Evolutionary conservation across 148 eudicot species (phyloP).

Genomic region (Chenopodium berlandieri): DNA sequence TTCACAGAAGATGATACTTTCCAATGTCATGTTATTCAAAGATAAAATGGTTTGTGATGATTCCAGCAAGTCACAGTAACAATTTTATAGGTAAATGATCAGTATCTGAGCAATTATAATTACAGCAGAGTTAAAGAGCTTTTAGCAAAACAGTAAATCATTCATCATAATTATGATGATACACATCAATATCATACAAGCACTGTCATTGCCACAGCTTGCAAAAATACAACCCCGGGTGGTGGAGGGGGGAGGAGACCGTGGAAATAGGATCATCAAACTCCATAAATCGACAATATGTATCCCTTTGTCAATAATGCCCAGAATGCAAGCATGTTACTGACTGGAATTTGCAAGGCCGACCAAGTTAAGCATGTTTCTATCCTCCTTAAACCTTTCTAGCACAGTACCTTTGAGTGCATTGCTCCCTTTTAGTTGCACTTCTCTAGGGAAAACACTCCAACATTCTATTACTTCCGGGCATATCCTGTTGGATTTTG

Average conservation of each 20-base stretch:
- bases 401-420: conserved; percentile 66
- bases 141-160: not conserved
- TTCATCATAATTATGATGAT: not conserved
- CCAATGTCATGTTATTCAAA: too few species aligned
- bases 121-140: not conserved
- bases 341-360: conserved; percentile 86
- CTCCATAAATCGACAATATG: not conserved
- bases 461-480: conserved; percentile 98
- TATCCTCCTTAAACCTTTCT: conserved; percentile 90
- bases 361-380: conserved; percentile 89
- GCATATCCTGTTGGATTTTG: conserved; percentile 51
- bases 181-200: not conserved
- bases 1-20: too few species aligned
- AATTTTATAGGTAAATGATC: not conserved
- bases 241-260: not conserved
- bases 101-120: not conserved
- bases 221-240: not conserved
- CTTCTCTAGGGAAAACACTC: conserved; percentile 59
- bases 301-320: not conserved
- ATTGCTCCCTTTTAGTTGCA: conserved; percentile 37
- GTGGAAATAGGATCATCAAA: not conserved
- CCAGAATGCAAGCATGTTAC: conserved; percentile 10
- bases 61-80: too few species aligned
- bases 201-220: not conserved
- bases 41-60: too few species aligned